Conservation (phyloP, 371 early-diverging fungal genomes). For the Funneliformis caledonium region DNA sequence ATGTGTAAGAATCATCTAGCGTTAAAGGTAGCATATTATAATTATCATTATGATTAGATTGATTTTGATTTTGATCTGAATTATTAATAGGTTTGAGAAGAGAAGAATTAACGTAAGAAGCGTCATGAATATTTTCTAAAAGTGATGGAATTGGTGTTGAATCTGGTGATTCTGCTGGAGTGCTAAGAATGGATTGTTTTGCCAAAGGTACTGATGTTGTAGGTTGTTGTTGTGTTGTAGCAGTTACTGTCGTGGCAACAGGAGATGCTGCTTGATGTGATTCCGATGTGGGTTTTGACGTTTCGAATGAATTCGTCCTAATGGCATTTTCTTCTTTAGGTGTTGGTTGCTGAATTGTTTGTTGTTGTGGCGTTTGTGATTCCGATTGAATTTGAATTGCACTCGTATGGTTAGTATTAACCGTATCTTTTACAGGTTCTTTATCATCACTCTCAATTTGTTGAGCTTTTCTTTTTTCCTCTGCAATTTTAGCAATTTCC, state of each 20-base stretch:
- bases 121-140: not conserved
- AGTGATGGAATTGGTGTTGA: not conserved
- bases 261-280: not conserved
- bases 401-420: not conserved
- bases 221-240: not conserved
- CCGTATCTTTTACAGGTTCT: not conserved
- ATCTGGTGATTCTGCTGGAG: not conserved
- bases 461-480: not conserved
- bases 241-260: not conserved
- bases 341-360: not conserved
- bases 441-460: not conserved
- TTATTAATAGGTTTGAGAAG: not conserved
- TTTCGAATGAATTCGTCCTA: not conserved
- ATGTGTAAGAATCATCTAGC: conserved; percentile 4
- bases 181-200: not conserved
- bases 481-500: not conserved
- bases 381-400: not conserved
- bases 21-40: not conserved
- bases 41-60: not conserved
- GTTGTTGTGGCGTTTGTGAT: not conserved
- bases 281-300: not conserved
- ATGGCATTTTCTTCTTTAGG: not conserved
- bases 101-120: not conserved
- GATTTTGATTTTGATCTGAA: not conserved
- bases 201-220: not conserved